These are phyloP conservation scores for Choiromyces venosus DNA, from an alignment of 495 filamentous ascomycete species.

Conservation along the genomic window DNA sequence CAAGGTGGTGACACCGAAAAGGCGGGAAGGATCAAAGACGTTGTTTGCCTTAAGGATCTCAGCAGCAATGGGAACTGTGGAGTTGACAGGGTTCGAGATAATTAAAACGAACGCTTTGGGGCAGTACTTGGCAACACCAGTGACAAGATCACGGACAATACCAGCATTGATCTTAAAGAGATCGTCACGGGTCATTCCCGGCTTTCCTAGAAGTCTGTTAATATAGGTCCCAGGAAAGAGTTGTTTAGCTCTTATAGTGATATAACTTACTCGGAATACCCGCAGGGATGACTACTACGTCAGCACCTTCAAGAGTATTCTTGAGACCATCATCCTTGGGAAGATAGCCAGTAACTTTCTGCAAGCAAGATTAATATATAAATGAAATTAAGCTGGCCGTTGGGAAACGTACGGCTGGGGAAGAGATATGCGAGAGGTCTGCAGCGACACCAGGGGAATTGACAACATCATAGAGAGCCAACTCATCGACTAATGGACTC, in stretches of 20 bases:
- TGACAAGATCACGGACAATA: constrained; percentile 80
- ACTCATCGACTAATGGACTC: constrained; percentile 76
- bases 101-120: constrained; percentile 90
- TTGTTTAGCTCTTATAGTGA: background rate
- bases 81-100: constrained; percentile 99
- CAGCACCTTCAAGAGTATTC: constrained; percentile 77
- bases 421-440: constrained; percentile 95
- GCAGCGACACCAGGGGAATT: constrained; percentile 94
- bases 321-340: constrained; percentile 86
- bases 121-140: constrained; percentile 74
- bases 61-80: constrained; percentile 93
- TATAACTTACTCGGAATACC: constrained; percentile 82
- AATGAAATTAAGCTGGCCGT: background rate
- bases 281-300: constrained; percentile 93
- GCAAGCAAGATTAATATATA: constrained; percentile 11
- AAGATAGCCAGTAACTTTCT: constrained; percentile 89
- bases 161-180: constrained; percentile 98
- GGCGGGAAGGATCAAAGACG: constrained; percentile 85
- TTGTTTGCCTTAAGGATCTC: constrained; percentile 88
- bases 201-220: constrained; percentile 65
- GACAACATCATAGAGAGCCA: constrained; percentile 97
- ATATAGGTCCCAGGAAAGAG: background rate
- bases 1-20: constrained; percentile 96
- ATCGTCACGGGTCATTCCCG: constrained; percentile 98
- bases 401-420: constrained; percentile 66